Percentiles rank a stretch among this genome's conserved stretches.
Conservation (phyloP, 495 filamentous ascomycete species). For the Cudoniella acicularis region DNA sequence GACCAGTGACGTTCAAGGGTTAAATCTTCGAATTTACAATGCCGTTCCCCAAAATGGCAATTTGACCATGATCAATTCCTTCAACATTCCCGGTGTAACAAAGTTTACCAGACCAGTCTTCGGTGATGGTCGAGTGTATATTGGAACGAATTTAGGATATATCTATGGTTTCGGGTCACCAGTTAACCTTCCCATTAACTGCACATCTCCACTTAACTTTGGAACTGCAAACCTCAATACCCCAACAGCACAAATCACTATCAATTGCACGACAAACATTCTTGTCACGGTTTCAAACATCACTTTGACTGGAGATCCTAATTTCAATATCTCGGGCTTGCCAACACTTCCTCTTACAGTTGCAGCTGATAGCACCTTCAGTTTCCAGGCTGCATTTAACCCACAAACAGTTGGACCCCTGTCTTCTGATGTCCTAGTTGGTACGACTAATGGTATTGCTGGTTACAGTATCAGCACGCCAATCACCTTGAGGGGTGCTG, state of each 20-base stretch:
- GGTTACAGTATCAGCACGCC: conserved; percentile 34
- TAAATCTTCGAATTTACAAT: conserved; percentile 39
- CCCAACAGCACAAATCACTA: conserved; percentile 10
- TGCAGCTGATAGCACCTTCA: conserved; percentile 32
- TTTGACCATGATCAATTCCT: conserved; percentile 31
- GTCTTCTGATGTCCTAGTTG: conserved; percentile 36
- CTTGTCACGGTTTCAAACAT: conserved; percentile 28
- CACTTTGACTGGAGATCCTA: conserved; percentile 28
- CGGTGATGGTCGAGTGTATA: conserved; percentile 34
- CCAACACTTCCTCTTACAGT: conserved; percentile 36
- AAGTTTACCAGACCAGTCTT: conserved; percentile 39
- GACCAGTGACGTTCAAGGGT: conserved; percentile 37
- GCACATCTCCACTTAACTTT: conserved; percentile 33
- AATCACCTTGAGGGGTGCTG: conserved; percentile 32
- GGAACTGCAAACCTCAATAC: conserved; percentile 27
- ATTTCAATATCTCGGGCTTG: conserved; percentile 32
- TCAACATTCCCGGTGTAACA: conserved; percentile 33
- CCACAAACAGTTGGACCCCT: conserved; percentile 34
- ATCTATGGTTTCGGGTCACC: conserved; percentile 37
- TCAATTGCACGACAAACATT: conserved; percentile 34
- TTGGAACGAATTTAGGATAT: conserved; percentile 28
- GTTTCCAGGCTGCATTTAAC: conserved; percentile 37
- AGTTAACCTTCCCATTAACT: conserved; percentile 37
- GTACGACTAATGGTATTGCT: conserved; percentile 34
- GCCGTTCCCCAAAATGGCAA: conserved; percentile 36